Conservation (phyloP, 116 monocot genomes). For the Trichopus zeylanicus region DNA sequence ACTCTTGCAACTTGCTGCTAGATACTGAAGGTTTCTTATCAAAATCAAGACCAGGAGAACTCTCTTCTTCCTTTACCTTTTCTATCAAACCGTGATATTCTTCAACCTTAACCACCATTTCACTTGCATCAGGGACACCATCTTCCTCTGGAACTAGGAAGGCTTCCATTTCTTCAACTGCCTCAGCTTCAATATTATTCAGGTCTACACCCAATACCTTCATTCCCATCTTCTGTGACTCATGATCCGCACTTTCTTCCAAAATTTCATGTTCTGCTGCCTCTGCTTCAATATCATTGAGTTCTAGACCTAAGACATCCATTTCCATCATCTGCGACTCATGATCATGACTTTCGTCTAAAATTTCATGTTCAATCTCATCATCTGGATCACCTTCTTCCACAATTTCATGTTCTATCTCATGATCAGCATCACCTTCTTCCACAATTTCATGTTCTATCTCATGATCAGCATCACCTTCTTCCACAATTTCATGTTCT, state of each 20-base stretch:
- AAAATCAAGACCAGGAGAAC: too few species aligned
- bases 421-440: not conserved
- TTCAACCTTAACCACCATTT: not conserved
- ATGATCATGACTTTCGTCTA: not conserved
- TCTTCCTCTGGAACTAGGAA: not conserved
- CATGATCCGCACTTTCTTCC: too few species aligned
- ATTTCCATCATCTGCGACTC: not conserved
- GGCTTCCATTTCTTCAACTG: not conserved
- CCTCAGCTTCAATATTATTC: not conserved
- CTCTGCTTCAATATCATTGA: too few species aligned
- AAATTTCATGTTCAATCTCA: not conserved
- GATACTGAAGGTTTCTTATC: not conserved
- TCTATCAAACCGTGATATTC: too few species aligned
- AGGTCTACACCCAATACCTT: not conserved
- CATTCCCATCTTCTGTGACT: not conserved
- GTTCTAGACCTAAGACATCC: too few species aligned
- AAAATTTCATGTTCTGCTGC: too few species aligned
- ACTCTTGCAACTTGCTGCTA: not conserved
- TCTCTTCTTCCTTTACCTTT: not conserved
- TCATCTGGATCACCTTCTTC: too few species aligned
- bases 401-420: too few species aligned
- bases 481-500: not conserved
- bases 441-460: too few species aligned
- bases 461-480: not conserved
- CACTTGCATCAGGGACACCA: not conserved